Evolutionary conservation across 352 stramenopile genomes (phyloP), one percentile per base, ranked within the genome.

Genomic region (Plasmopara halstedii): DNA sequence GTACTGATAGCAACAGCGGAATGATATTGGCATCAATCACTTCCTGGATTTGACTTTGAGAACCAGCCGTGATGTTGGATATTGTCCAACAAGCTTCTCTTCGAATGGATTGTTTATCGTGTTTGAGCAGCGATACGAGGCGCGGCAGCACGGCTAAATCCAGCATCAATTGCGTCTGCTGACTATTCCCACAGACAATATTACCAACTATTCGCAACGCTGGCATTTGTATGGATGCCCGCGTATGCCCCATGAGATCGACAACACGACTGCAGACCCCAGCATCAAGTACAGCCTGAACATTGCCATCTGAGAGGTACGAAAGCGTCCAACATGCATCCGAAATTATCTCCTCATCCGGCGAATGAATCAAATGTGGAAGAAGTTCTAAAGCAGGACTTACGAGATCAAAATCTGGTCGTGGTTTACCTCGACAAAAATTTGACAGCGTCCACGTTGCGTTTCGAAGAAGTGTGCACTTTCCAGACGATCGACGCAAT

Each of bases 361-460:
- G 80, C 6, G 75, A 95, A 62, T 97, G 88, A 53, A 99, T 97
- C 11, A 99, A 73, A 49, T 98, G 85, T 15, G 92, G 84, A 19
- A 99, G 72, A 15, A 96, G 94, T 22, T 94, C 73, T 14, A 99
- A 72, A 17, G 93, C 83, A 15, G 88, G 85, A 18, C 78, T 81
- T 22, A 99, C 94, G 21, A 97, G 78, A 19, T 95, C 79, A 70
- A 99, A 99, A 40, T 98, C 75, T 15, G 97, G 96, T 67, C 97
- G 85, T 15, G 80, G 80, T 48, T 85, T 89, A 18, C 80, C 78
- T 43, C 97, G 85, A 64, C 96, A 99, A 56, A 99, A 97, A 65
- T 99, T 99, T 26, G 91, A 98, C 32, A 99, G 72, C 19, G 96
- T 98, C 97, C 97, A 99, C 21, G 96, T 99, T 4, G 95, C 96